Evolutionary conservation across 805 yeast genomes (phyloP).

Genomic region (Priceomyces haplophilus): DNA sequence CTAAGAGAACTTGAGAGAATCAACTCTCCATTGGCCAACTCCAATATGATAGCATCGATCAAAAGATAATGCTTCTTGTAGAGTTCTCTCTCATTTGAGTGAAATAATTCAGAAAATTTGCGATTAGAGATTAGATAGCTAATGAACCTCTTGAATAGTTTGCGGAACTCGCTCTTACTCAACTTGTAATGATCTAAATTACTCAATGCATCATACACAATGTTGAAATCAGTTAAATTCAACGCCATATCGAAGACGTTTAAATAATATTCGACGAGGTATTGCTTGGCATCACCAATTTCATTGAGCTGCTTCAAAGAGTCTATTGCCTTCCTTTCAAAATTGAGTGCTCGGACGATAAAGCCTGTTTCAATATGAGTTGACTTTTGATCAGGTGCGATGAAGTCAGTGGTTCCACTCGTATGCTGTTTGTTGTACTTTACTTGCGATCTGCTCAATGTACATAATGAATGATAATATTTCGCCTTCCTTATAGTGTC

Average conservation of each 20-base stretch:
- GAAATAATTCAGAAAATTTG: conserved; percentile 23
- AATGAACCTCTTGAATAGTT: conserved; percentile 24
- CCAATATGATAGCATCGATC: conserved; percentile 32
- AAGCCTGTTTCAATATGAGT: conserved; percentile 13
- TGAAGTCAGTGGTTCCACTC: background rate
- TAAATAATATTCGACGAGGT: conserved; percentile 16
- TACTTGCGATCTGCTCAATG: conserved; percentile 19
- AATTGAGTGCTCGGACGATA: conserved; percentile 19
- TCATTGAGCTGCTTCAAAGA: conserved; percentile 9
- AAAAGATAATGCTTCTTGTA: conserved; percentile 25
- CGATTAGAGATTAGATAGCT: conserved; percentile 22
- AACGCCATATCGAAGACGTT: conserved; percentile 26
- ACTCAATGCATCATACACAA: conserved; percentile 17
- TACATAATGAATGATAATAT: conserved; percentile 31
- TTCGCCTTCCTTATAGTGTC: conserved; percentile 15
- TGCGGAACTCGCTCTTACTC: background rate
- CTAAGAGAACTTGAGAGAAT: conserved; percentile 28
- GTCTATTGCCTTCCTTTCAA: conserved; percentile 26
- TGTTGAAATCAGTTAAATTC: conserved; percentile 17
- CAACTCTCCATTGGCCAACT: conserved; percentile 31
- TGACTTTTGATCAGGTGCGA: conserved; percentile 5
- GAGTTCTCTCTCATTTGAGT: conserved; percentile 14
- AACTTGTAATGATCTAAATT: conserved; percentile 10
- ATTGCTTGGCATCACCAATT: conserved; percentile 2
- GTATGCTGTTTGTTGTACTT: conserved; percentile 5